Evolutionary conservation across 169 alveolate genomes (phyloP), one percentile per base, ranked within the genome.

Genomic region (Plasmodium falciparum): DNA sequence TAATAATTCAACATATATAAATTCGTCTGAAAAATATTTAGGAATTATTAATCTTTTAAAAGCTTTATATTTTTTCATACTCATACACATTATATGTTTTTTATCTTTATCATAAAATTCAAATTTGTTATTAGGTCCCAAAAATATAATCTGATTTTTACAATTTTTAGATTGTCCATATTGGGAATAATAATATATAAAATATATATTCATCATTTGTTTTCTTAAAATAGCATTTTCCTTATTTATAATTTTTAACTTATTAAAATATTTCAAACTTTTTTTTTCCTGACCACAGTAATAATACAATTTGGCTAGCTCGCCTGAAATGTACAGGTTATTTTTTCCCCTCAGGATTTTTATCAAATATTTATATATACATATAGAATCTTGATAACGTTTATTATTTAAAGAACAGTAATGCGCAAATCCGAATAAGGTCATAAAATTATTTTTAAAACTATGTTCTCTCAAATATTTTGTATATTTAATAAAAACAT

Each of bases 381-480:
- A 24, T 63, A 76, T 76, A 56, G 89, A 17, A 65, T 76, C 66
- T 58, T 63, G 63, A 58, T 76, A 66, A 15, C 26, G 50, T 15
- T 11, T 26, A 62, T 13, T 22, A 49, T 76, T 76, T 9, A 76
- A 72, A 12, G 89, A 76, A 43, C 89, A 76, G 66, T 65, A 76
- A 69, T 76, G 89, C 3, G 89, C 89, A 69, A 63, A 76, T 17
- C 78, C 89, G 59, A 76, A 76, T 65, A 76, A 52, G 8, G 89
- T 45, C 89, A 76, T 54, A 22, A 76, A 11, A 11, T 65, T 76
- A 50, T 69, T 76, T 76, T 50, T 76, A 39, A 76, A 76, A 15
- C 50, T 76, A 22, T 76, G 26, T 59, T 45, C 66, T 65, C 52
- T 62, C 33, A 49, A 26, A 72, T 76, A 76, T 33, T 17, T 70